These are phyloP conservation scores for Clavispora vitiphila DNA, from an alignment of 805 yeast species.

Conservation along the genomic window DNA sequence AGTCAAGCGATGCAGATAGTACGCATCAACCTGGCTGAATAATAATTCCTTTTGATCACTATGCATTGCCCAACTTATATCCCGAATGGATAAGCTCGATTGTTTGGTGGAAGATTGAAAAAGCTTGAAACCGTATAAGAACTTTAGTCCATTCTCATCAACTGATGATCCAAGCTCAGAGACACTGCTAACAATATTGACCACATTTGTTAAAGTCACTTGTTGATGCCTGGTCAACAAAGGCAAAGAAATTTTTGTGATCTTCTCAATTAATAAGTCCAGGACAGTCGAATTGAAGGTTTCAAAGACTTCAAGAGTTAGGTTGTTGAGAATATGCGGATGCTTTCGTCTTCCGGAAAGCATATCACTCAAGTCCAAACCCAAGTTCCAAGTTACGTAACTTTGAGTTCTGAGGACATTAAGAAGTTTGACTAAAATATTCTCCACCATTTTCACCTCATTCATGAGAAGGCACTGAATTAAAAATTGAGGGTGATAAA, in stretches of 20 bases:
- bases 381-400: constrained; percentile 29
- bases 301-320: constrained; percentile 23
- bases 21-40: constrained; percentile 42
- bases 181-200: constrained; percentile 58
- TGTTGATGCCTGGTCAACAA: constrained; percentile 89
- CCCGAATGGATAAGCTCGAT: constrained; percentile 63
- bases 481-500: constrained; percentile 85
- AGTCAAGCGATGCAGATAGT: constrained; percentile 41
- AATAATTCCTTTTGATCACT: constrained; percentile 72
- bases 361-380: constrained; percentile 17
- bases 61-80: constrained; percentile 82
- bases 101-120: constrained; percentile 50
- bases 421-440: constrained; percentile 51
- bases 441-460: constrained; percentile 49
- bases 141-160: constrained; percentile 67
- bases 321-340: neutral
- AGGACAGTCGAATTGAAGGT: constrained; percentile 41
- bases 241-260: constrained; percentile 66
- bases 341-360: neutral
- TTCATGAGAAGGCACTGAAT: constrained; percentile 69
- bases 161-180: constrained; percentile 38
- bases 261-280: constrained; percentile 48
- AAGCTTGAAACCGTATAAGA: constrained; percentile 64
- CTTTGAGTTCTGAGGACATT: constrained; percentile 41
- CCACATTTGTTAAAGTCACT: constrained; percentile 66